Evolutionary conservation across 177 flowering plant species (phyloP).

Genomic region (Telopea speciosissima): DNA sequence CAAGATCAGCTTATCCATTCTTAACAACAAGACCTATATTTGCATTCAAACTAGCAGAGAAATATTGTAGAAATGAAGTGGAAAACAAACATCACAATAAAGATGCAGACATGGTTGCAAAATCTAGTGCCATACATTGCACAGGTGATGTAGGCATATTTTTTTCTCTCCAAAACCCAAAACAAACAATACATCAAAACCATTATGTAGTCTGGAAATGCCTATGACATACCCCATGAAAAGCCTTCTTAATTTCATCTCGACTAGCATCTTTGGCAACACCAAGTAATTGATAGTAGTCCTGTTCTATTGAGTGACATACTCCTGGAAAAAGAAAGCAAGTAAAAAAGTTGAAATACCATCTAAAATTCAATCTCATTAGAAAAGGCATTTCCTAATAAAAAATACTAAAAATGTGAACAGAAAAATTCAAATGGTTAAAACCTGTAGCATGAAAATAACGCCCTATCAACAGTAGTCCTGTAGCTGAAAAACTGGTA

Average conservation of each 20-base stretch:
- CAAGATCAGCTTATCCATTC: not conserved
- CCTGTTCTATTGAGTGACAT: conserved; percentile 27
- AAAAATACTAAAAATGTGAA: not conserved
- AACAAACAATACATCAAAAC: not conserved
- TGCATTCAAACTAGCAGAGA: not conserved
- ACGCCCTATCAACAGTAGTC: conserved; percentile 21
- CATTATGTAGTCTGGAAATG: not conserved
- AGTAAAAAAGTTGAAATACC: not conserved
- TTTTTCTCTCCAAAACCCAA: not conserved
- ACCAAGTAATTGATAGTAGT: conserved; percentile 72
- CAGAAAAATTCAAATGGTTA: not conserved
- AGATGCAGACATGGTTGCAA: not conserved
- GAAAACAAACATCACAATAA: not conserved
- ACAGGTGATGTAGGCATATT: not conserved
- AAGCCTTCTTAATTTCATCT: conserved; percentile 88
- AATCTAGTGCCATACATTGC: not conserved
- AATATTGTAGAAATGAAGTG: not conserved
- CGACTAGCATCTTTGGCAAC: conserved; percentile 55
- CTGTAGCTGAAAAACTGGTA: conserved; percentile 13
- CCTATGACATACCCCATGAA: conserved; percentile 50
- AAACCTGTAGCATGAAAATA: conserved; percentile 67
- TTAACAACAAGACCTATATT: not conserved
- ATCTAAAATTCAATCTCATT: not conserved
- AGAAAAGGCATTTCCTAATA: not conserved
- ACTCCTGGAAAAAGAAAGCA: conserved; percentile 28